phyloP scores from a whole-genome alignment of 192 early-diverging fungal species.

The Globomyces pollinis-pini region DNA sequence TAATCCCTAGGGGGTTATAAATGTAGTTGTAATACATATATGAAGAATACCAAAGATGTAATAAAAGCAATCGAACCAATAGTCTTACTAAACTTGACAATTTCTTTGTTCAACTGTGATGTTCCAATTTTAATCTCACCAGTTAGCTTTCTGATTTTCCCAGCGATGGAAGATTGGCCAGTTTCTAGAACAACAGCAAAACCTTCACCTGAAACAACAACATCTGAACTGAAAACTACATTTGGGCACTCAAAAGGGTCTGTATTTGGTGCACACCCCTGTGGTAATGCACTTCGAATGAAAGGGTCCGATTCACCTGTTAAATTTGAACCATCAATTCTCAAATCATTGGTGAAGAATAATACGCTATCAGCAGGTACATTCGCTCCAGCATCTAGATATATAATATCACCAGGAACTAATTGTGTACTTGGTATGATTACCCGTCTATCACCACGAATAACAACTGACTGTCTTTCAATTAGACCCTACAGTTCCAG shows the following conservation, averaged over 20 bases:
- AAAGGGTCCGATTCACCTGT: constrained; percentile 41
- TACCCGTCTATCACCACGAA: constrained; percentile 18
- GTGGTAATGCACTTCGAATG: constrained; percentile 13
- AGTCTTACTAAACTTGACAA: constrained; percentile 38
- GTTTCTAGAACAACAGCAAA: constrained; percentile 41
- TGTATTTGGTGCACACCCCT: background rate
- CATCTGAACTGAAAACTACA: constrained; percentile 36
- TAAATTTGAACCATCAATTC: constrained; percentile 32
- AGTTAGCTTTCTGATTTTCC: constrained; percentile 37
- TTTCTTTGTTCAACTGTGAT: constrained; percentile 38
- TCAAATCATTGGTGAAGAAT: constrained; percentile 25
- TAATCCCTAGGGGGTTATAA: too few relatives aligned
- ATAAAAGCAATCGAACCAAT: constrained; percentile 35
- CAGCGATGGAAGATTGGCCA: constrained; percentile 38
- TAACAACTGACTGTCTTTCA: constrained; percentile 25
- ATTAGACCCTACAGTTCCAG: constrained; percentile 23
- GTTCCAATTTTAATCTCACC: constrained; percentile 23
- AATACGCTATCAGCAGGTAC: constrained; percentile 36
- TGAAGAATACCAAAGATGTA: constrained; percentile 42
- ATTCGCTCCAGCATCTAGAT: constrained; percentile 30
- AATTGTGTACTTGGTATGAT: constrained; percentile 23
- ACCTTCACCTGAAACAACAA: constrained; percentile 33
- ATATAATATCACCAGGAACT: constrained; percentile 39
- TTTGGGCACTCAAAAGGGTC: constrained; percentile 41
- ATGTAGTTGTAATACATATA: too few relatives aligned